phyloP scores from a whole-genome alignment of 23 red algal genomes.

The Gracilaria caudata region DNA sequence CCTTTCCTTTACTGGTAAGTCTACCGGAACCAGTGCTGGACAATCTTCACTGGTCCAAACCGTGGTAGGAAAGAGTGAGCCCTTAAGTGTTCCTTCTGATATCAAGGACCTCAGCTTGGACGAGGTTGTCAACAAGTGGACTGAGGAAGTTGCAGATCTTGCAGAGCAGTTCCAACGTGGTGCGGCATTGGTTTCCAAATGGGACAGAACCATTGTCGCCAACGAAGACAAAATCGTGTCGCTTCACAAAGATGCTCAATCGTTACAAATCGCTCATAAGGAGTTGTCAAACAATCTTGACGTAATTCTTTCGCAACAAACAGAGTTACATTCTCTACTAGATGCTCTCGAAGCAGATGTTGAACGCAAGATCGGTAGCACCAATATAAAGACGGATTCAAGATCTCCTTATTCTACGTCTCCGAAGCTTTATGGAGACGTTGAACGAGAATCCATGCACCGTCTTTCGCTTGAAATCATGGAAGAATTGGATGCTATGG shows the following conservation, averaged over 20 bases:
- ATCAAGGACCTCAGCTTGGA: constrained; percentile 79
- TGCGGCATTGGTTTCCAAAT: constrained; percentile 72
- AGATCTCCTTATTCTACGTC: not conserved
- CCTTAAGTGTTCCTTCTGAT: constrained; percentile 70
- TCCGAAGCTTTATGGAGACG: constrained; percentile 40
- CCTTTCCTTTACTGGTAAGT: not conserved
- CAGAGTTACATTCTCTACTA: constrained; percentile 71
- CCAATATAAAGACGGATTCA: constrained; percentile 31
- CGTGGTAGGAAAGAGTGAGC: not conserved
- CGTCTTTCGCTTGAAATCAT: constrained; percentile 64
- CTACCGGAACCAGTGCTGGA: not conserved
- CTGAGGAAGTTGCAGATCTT: constrained; percentile 80
- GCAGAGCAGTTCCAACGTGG: constrained; percentile 62
- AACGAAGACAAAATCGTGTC: constrained; percentile 69
- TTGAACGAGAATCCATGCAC: constrained; percentile 76
- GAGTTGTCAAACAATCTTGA: constrained; percentile 82
- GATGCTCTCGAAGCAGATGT: constrained; percentile 79
- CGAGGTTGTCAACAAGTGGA: constrained; percentile 91
- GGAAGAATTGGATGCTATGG: constrained; percentile 80
- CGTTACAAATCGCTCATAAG: constrained; percentile 52
- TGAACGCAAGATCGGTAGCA: constrained; percentile 46
- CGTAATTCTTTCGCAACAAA: constrained; percentile 78
- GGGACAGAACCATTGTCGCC: constrained; percentile 80
- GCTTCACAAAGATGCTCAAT: constrained; percentile 56
- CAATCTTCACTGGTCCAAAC: constrained; percentile 3